Evolutionary conservation across 495 filamentous ascomycete species (phyloP), one percentile per base, ranked within the genome.

Genomic region (Penicillium roqueforti): DNA sequence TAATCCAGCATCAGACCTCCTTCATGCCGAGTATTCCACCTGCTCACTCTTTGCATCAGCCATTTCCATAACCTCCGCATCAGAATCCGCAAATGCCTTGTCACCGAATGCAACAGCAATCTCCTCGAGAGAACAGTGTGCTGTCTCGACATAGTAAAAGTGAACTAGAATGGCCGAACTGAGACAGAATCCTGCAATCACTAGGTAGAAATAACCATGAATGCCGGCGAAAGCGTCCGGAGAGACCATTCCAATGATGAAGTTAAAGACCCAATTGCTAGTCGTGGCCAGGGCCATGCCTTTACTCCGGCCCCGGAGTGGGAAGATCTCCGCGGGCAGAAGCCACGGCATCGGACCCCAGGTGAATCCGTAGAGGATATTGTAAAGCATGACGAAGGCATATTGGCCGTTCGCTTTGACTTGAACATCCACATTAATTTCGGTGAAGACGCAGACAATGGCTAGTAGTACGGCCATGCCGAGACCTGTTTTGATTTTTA

Each of bases 191-290:
- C 65, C 81, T 3, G 79, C 85, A 56, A 89, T 87, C 43, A 91
- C 76, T 56, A 85, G 87, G 26, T 86, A 86, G 67, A 86, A 88
- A 11, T 72, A 66, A 65, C 80, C 88, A 22, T 78, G 71, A 55
- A 91, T 89, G 13, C 75, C 78, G 0, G 68, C 60, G 13, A 80
- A 82, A 43, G 85, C 85, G 60, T 84, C 80, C 0, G 87, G 86
- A 0, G 86, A 86, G 58, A 88, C 83, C 74, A 88, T 86, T 1
- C 81, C 79, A 45, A 91, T 80, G 47, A 89, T 62, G 68, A 89
- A 91, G 62, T 91, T 92, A 80, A 83, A 90, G 42, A 83, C 71
- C 88, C 88, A 92, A 66, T 91, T 92, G 36, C 78, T 79, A 4
- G 83, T 80, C 0, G 88, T 90, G 4, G 84, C 83, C 10, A 88